These are phyloP conservation scores for Colletotrichum gloeosporioides DNA, from an alignment of 2,329 filamentous ascomycete species.

Conservation along the genomic window DNA sequence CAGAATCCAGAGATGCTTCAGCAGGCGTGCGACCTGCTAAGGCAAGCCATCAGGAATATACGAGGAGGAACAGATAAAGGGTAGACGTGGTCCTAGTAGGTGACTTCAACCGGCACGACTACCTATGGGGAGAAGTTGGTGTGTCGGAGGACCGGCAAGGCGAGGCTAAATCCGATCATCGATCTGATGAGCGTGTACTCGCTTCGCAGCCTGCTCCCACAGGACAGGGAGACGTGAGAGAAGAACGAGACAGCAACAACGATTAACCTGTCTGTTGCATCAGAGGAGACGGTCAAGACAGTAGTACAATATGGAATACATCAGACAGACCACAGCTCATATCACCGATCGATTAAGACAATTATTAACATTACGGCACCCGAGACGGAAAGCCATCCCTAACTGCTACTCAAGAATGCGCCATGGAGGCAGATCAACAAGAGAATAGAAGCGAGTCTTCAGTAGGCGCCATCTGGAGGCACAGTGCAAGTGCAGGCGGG, in stretches of 20 bases:
- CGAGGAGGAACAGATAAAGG: background rate
- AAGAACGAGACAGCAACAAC: slow-evolving; percentile 22
- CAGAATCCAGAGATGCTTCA: background rate
- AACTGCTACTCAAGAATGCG: slow-evolving; percentile 31
- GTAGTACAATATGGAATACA: slow-evolving; percentile 21
- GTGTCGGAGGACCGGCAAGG: slow-evolving; percentile 30
- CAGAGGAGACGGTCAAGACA: slow-evolving; percentile 24
- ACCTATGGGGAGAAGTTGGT: slow-evolving; percentile 25
- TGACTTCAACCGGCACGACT: slow-evolving; percentile 24
- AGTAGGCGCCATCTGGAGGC: slow-evolving; percentile 28
- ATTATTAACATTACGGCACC: slow-evolving; percentile 27
- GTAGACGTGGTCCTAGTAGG: slow-evolving; percentile 13
- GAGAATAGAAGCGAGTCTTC: background rate
- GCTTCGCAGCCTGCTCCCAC: slow-evolving; percentile 36
- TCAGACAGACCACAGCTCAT: slow-evolving; percentile 29
- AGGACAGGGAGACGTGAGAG: slow-evolving; percentile 39
- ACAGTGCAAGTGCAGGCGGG: slow-evolving; percentile 1
- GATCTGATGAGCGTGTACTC: slow-evolving; percentile 37
- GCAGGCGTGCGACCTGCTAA: background rate
- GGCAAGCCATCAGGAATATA: background rate
- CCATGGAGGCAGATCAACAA: slow-evolving; percentile 28
- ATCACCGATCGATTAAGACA: slow-evolving; percentile 34
- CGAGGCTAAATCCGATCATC: slow-evolving; percentile 39
- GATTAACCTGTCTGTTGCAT: slow-evolving; percentile 30
- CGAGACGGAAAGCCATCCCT: background rate